phyloP scores from a whole-genome alignment of 805 yeast genomes.

The Ogataea minuta region DNA sequence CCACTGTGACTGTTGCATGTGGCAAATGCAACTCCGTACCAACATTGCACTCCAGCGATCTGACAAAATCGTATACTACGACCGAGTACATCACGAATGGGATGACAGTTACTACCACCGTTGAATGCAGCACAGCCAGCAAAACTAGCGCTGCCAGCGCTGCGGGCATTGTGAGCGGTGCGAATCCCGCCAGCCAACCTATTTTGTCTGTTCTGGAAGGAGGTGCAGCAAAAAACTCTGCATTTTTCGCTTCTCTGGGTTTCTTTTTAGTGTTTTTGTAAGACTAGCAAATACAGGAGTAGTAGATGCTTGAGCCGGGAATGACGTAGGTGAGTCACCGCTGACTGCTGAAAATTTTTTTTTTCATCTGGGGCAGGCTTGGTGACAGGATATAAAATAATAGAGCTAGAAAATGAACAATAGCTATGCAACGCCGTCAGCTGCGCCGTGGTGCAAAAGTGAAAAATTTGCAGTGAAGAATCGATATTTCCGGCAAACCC shows the following conservation, averaged over 20 bases:
- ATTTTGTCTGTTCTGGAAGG: conserved; percentile 12
- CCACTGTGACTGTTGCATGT: conserved; percentile 22
- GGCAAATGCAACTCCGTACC: conserved; percentile 12
- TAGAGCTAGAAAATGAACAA: not conserved
- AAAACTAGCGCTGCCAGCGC: not conserved
- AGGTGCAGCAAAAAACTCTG: conserved; percentile 10
- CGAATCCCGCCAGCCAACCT: too few relatives aligned
- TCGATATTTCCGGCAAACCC: conserved; percentile 9
- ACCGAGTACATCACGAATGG: conserved; percentile 8
- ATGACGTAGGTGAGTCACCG: conserved; percentile 5
- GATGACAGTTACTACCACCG: conserved; percentile 13
- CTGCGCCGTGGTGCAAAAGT: conserved; percentile 5
- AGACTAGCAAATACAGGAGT: not conserved
- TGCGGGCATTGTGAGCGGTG: conserved; percentile 1
- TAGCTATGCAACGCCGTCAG: conserved; percentile 5
- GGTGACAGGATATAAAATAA: not conserved
- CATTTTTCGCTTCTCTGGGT: conserved; percentile 1
- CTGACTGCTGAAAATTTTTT: not conserved
- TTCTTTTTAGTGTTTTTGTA: conserved; percentile 1
- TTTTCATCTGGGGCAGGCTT: not conserved
- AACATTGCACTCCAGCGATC: conserved; percentile 9
- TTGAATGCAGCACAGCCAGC: conserved; percentile 5
- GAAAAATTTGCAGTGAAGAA: conserved; percentile 1
- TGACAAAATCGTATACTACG: conserved; percentile 15
- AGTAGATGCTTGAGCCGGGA: not conserved